Base-by-base conservation (phyloP, 305 asterid genomes). In the Withania somnifera region DNA sequence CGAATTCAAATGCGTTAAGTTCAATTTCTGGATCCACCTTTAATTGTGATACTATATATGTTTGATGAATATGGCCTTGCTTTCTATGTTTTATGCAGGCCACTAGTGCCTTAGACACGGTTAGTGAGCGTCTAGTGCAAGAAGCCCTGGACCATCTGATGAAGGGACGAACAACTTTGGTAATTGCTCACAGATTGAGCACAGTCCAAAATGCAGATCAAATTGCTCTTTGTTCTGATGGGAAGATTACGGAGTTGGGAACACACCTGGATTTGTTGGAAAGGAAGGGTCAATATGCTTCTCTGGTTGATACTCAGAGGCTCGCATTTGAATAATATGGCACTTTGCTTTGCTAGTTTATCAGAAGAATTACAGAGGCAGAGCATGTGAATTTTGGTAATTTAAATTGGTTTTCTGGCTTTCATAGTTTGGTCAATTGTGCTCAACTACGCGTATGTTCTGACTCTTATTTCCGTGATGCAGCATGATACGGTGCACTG, bases 131-230 rank as follows among this genome's bases (percentile, higher is more conserved):
- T 57, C 86, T 94, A 50, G 98, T 96, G 54, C 99, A 96, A 90
- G 95, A 91, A 51, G 99, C 98, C 28, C 82, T 96, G 88, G 91
- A 87, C 86, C 98, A 91, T 28, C 88, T 96, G 40, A 94, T 94
- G 98, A 94, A 90, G 92, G 99, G 97, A 79, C 89, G 98, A 87
- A 96, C 99, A 30, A 96, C 99, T 10, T 77, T 96, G 86, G 98
- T 96, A 81, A 96, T 96, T 79, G 99, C 98, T 82, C 99, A 96
- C 91, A 90, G 99, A 82, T 88, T 96, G 82, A 96, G 98, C 88
- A 96, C 99, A 11, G 98, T 96, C 61, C 99, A 96, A 87, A 94
- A 90, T 79, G 99, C 99, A 5, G 81, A 94, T 86, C 93, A 84
- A 82, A 94, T 96, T 20, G 99, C 99, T 54, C 80, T 96, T 34